A percentile compares a stretch with the other conserved stretches of the same genome.
These are phyloP conservation scores for Talaromyces liani DNA, from an alignment of 495 filamentous ascomycete genomes.

Conservation along the genomic window DNA sequence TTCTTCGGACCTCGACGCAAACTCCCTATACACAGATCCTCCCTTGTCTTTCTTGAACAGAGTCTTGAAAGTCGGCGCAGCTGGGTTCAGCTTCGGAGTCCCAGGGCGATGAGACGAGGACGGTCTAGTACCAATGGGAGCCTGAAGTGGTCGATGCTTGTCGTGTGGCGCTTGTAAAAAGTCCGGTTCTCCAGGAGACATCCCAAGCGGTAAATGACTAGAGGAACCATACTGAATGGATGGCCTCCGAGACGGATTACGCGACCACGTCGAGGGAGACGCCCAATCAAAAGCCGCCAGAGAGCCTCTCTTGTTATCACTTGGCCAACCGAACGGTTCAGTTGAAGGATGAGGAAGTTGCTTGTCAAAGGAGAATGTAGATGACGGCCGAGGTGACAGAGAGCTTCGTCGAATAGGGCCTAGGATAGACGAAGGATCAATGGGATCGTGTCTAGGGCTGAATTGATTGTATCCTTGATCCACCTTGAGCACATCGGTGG, in stretches of 20 bases:
- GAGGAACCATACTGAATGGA: slow-evolving; percentile 51
- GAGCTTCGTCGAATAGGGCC: slow-evolving; percentile 52
- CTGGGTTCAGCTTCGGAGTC: slow-evolving; percentile 54
- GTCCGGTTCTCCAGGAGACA: slow-evolving; percentile 40
- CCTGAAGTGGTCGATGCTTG: slow-evolving; percentile 40
- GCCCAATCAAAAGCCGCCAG: slow-evolving; percentile 50
- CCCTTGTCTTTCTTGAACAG: slow-evolving; percentile 37
- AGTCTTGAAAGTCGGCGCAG: slow-evolving; percentile 52
- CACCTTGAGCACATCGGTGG: slow-evolving; percentile 33
- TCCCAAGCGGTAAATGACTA: slow-evolving; percentile 43
- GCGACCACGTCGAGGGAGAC: slow-evolving; percentile 46
- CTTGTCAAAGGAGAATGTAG: slow-evolving; percentile 70
- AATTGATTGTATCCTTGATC: slow-evolving; percentile 55
- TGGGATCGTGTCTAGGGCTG: slow-evolving; percentile 49
- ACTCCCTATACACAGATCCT: slow-evolving; percentile 17
- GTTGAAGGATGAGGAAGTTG: slow-evolving; percentile 69
- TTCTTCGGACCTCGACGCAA: slow-evolving; percentile 14
- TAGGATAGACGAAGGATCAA: slow-evolving; percentile 46
- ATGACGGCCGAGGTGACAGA: slow-evolving; percentile 67
- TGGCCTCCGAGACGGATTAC: slow-evolving; percentile 46
- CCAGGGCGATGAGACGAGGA: slow-evolving; percentile 46
- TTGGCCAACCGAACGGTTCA: slow-evolving; percentile 62
- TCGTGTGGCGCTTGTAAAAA: slow-evolving; percentile 34
- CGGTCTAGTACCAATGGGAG: slow-evolving; percentile 48
- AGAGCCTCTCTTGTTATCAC: slow-evolving; percentile 48